phyloP scores from a whole-genome alignment of 2,329 filamentous ascomycete genomes.

The Ceratocystis diversiconidia region DNA sequence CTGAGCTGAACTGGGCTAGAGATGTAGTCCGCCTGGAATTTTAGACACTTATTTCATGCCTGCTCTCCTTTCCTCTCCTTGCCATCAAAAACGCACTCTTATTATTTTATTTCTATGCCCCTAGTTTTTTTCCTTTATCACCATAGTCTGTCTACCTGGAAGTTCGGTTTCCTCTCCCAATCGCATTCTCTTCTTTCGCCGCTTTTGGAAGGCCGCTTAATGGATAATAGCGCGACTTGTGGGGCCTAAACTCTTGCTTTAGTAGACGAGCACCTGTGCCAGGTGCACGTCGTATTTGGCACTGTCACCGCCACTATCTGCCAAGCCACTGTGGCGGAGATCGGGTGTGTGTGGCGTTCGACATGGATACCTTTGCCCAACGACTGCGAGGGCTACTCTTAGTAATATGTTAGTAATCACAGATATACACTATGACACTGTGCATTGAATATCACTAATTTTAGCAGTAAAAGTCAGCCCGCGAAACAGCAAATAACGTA shows the following conservation, averaged over 20 bases:
- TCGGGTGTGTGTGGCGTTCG: neutral
- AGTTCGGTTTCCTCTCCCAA: neutral
- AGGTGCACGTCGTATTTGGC: neutral
- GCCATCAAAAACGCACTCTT: neutral
- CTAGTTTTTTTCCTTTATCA: neutral
- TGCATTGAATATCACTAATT: too few species aligned
- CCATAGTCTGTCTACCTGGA: neutral
- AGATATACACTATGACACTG: too few species aligned
- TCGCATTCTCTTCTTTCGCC: neutral
- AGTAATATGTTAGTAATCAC: too few species aligned
- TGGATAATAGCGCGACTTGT: neutral
- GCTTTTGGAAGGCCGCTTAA: neutral
- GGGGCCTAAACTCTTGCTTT: neutral
- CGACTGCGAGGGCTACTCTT: too few species aligned
- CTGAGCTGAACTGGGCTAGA: neutral
- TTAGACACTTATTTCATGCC: neutral
- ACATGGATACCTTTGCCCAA: too few species aligned
- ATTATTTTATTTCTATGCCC: neutral
- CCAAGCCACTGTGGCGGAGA: neutral
- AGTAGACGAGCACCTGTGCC: neutral
- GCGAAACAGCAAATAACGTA: too few species aligned
- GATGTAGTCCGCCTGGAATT: neutral
- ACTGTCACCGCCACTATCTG: neutral
- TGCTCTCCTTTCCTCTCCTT: neutral
- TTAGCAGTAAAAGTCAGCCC: too few species aligned